Conservation (phyloP, 2,329 filamentous ascomycete genomes). For the Seiridium cupressi region DNA sequence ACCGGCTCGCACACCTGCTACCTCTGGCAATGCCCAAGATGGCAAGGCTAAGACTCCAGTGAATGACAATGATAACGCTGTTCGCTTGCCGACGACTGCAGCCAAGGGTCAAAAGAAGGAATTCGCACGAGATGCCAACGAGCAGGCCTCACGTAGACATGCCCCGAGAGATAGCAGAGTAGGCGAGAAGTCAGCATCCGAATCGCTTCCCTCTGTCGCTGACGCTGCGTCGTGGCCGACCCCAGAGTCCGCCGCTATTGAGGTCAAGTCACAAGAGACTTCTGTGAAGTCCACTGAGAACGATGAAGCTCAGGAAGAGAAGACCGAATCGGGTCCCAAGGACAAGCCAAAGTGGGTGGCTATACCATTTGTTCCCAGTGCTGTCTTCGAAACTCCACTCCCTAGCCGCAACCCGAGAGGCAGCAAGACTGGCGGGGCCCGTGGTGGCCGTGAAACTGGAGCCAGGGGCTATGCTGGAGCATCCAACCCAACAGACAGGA, state of each 20-base stretch:
- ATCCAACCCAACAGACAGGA: neutral
- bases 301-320: constrained; percentile 57
- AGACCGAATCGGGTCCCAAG: constrained; percentile 48
- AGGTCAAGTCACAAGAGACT: constrained; percentile 70
- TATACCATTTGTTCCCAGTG: constrained; percentile 78
- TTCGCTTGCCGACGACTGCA: constrained; percentile 19
- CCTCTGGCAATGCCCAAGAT: constrained; percentile 12
- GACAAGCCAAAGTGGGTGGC: constrained; percentile 86
- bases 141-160: constrained; percentile 36
- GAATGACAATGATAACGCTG: constrained; percentile 4
- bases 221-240: constrained; percentile 89
- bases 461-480: constrained; percentile 17
- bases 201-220: constrained; percentile 61
- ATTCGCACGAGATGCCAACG: constrained; percentile 34
- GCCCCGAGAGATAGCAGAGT: constrained; percentile 44
- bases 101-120: constrained; percentile 46
- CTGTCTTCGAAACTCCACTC: constrained; percentile 83
- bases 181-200: constrained; percentile 27
- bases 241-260: constrained; percentile 73
- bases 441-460: constrained; percentile 24
- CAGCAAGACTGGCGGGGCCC: constrained; percentile 29
- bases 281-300: constrained; percentile 57
- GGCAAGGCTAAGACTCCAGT: constrained; percentile 11
- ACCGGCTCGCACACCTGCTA: neutral
- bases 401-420: constrained; percentile 53